phyloP scores from a whole-genome alignment of 2,329 filamentous ascomycete species.

The Penicillium psychrosexuale region DNA sequence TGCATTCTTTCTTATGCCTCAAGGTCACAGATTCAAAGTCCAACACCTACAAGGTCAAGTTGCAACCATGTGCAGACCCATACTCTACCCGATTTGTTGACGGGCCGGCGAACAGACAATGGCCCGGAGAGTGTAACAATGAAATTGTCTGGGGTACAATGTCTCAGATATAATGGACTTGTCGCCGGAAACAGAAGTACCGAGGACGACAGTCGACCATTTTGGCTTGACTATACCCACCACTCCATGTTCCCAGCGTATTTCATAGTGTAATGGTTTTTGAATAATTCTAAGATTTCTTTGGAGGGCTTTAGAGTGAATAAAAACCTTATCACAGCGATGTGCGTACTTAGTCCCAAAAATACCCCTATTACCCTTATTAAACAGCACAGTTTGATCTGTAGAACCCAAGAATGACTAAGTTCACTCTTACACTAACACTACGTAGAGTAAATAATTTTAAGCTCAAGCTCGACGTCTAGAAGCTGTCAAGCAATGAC shows the following conservation, averaged over 20 bases:
- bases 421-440: neutral
- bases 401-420: neutral
- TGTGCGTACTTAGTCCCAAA: too few relatives aligned
- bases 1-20: neutral
- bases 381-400: neutral
- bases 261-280: neutral
- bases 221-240: conserved; percentile 6
- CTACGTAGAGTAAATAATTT: neutral
- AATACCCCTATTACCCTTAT: neutral
- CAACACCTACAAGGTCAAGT: neutral
- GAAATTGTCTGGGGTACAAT: neutral
- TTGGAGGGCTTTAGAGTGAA: neutral
- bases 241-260: neutral
- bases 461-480: neutral
- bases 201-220: neutral
- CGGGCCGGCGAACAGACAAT: neutral
- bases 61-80: neutral
- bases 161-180: neutral
- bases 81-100: neutral
- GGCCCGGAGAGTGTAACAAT: neutral
- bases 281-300: neutral
- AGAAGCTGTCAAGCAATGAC: neutral
- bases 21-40: neutral
- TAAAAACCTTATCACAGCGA: neutral
- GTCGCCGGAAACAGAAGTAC: conserved; percentile 13